Base-by-base conservation (phyloP, 2,329 filamentous ascomycete species). In the Lecanicillium sp. region DNA sequence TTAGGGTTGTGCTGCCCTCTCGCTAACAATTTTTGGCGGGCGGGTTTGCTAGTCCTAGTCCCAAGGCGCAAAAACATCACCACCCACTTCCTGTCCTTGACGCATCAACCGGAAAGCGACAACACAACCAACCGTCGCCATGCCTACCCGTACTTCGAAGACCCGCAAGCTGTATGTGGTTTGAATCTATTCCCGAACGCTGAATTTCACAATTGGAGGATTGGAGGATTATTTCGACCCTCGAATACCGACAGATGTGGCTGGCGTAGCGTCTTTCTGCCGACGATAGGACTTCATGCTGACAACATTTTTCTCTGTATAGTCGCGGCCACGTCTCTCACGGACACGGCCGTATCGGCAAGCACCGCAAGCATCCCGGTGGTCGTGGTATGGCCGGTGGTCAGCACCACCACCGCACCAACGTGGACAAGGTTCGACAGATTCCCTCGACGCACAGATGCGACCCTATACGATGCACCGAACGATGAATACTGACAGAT, bases 331-430 rank as follows among this genome's bases (percentile, higher is more conserved):
- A 98, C 75, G 92, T 98, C 67, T 94, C 85, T 64, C 87, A 88
- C 78, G 92, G 92, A 78, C 82, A 96, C 71, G 90, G 92, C 77
- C 90, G 90, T 80, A 71, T 96, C 66, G 92, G 92, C 69, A 96
- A 96, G 85, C 89, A 95, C 84, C 78, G 92, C 66, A 96, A 98
- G 83, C 78, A 83, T 57, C 79, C 77, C 55, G 78, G 78, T 80
- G 78, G 78, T 78, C 75, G 85, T 85, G 78, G 78, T 82, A 75
- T 83, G 73, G 92, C 92, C 67, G 90, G 92, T 94, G 90, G 89
- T 80, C 87, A 95, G 75, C 92, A 98, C 78, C 92, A 98, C 57
- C 62, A 65, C 62, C 62, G 62, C 44, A 65, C 62, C 59, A 65
- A 65, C 60, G 63, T 65, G 85, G 61, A 90, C 83, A 67, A 89